phyloP scores from a whole-genome alignment of 495 filamentous ascomycete species.

The Neohortaea acidophila region DNA sequence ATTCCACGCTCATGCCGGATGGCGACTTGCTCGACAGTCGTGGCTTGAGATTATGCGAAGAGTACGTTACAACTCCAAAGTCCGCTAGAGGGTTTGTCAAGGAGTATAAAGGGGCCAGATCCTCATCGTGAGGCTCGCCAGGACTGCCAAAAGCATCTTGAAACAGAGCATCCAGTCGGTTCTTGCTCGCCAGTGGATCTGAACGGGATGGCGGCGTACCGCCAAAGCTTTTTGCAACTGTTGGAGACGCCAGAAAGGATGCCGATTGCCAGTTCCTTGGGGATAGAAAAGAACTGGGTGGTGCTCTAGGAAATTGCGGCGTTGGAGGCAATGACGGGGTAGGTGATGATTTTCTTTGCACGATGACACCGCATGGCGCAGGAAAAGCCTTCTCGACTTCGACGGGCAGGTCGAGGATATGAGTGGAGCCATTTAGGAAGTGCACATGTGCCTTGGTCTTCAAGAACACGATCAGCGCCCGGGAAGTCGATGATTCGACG shows the following conservation, averaged over 20 bases:
- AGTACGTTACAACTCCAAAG: conserved; percentile 59
- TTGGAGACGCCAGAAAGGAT: conserved; percentile 21
- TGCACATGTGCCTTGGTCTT: conserved; percentile 87
- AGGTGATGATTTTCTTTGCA: conserved; percentile 49
- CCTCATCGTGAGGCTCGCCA: neutral
- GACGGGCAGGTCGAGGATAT: conserved; percentile 86
- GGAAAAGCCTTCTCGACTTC: conserved; percentile 80
- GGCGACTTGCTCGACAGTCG: conserved; percentile 8
- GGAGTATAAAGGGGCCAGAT: conserved; percentile 51
- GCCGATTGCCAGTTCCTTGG: conserved; percentile 32
- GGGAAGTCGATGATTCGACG: conserved; percentile 28
- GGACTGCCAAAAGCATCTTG: conserved; percentile 4
- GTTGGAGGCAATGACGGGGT: conserved; percentile 16
- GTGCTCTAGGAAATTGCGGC: conserved; percentile 31
- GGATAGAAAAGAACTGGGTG: conserved; percentile 70
- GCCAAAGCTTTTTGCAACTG: conserved; percentile 6
- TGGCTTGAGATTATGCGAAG: conserved; percentile 9
- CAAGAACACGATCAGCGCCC: conserved; percentile 78
- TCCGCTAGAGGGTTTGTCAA: conserved; percentile 79
- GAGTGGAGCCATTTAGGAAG: conserved; percentile 74
- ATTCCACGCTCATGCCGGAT: conserved; percentile 5
- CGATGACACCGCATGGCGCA: conserved; percentile 62
- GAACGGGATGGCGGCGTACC: conserved; percentile 4
- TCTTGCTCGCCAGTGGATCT: conserved; percentile 3
- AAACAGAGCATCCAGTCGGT: conserved; percentile 5